phyloP scores from a whole-genome alignment of 345 rosid genomes.

The Alliaria petiolata region DNA sequence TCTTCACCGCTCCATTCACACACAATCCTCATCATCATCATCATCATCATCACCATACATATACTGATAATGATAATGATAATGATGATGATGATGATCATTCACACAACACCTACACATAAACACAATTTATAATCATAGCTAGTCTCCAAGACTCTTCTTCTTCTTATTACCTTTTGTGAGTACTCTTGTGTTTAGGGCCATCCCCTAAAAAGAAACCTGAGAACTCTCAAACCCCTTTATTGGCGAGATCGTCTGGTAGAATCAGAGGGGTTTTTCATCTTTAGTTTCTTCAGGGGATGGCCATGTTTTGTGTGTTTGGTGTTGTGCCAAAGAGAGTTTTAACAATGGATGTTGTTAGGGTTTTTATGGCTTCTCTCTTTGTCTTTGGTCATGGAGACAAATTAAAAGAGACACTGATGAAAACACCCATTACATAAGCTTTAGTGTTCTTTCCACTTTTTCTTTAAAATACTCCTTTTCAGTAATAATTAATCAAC shows the following conservation, averaged over 20 bases:
- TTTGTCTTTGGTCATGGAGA: constrained; percentile 35
- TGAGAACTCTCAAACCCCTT: constrained; percentile 13
- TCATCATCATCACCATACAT: constrained; percentile 19
- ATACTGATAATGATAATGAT: not conserved
- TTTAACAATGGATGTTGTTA: constrained; percentile 21
- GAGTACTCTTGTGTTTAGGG: constrained; percentile 17
- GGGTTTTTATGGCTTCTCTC: constrained; percentile 27
- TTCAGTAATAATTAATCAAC: not conserved
- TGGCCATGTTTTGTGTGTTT: constrained; percentile 19
- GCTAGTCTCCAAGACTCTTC: not conserved
- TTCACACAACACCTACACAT: constrained; percentile 26
- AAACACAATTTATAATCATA: constrained; percentile 2
- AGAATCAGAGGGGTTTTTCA: constrained; percentile 16
- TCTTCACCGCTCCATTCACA: constrained; percentile 40
- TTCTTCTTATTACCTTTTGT: constrained; percentile 20
- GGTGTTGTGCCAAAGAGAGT: constrained; percentile 36
- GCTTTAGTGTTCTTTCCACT: constrained; percentile 21
- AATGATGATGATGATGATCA: constrained; percentile 2
- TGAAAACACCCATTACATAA: constrained; percentile 24
- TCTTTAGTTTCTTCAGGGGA: constrained; percentile 24
- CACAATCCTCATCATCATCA: constrained; percentile 29
- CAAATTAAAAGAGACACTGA: constrained; percentile 20
- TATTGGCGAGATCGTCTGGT: constrained; percentile 21
- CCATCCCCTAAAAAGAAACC: constrained; percentile 28
- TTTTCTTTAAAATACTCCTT: not conserved